Percentiles rank a stretch among this genome's conserved stretches.
These are phyloP conservation scores for Termitomyces sp. DNA, from an alignment of 768 basidiomycete genomes.

Conservation along the genomic window DNA sequence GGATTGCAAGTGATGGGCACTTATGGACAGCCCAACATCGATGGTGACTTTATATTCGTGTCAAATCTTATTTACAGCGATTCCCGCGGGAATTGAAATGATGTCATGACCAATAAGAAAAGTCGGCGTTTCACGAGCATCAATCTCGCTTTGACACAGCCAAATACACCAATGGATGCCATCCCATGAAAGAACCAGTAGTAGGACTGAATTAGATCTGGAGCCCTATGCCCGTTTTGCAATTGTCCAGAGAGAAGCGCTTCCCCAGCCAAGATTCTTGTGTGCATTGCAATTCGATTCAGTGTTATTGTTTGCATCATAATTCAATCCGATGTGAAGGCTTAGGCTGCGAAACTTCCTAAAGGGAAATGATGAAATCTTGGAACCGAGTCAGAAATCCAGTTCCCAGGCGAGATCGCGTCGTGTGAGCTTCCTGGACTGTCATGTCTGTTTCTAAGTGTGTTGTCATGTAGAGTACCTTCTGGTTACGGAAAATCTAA, in stretches of 20 bases:
- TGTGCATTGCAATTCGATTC: not conserved
- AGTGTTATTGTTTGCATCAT: not conserved
- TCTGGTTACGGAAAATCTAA: not conserved
- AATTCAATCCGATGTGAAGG: not conserved
- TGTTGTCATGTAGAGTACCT: not conserved
- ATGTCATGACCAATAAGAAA: not conserved
- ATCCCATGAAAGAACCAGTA: no score
- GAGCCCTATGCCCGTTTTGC: no score
- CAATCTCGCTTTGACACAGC: not conserved
- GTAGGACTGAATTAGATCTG: not conserved
- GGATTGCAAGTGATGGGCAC: not conserved
- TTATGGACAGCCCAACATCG: not conserved
- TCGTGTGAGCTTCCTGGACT: not conserved
- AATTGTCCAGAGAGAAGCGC: no score
- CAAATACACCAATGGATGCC: not conserved
- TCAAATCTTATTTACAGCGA: not conserved
- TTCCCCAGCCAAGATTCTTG: not conserved
- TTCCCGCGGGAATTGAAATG: not conserved
- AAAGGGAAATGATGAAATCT: not conserved
- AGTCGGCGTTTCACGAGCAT: not conserved
- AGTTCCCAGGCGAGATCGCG: not conserved
- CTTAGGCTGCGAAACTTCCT: not conserved
- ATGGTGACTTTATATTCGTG: slow-evolving; percentile 3
- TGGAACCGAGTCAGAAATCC: not conserved
- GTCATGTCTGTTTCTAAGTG: not conserved